phyloP scores from a whole-genome alignment of 2,329 filamentous ascomycete genomes.

The Stemphylium lycopersici region DNA sequence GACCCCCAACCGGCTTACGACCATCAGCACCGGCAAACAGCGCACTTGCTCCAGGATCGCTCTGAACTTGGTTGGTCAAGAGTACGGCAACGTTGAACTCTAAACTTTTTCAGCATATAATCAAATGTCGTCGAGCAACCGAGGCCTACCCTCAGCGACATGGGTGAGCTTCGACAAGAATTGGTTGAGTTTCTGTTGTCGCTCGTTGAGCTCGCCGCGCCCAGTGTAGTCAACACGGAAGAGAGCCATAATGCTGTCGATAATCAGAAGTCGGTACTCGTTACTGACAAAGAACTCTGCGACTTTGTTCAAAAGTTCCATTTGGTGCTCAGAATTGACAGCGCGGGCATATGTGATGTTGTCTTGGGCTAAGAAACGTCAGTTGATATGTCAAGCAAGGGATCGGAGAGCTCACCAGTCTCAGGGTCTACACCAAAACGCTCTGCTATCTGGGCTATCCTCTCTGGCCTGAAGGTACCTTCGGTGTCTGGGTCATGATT shows the following conservation, averaged over 20 bases:
- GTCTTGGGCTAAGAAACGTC: conserved; percentile 63
- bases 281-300: conserved; percentile 66
- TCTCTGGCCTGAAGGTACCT: conserved; percentile 67
- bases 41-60: conserved; percentile 70
- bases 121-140: too few species aligned
- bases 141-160: conserved; percentile 63
- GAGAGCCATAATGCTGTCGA: conserved; percentile 73
- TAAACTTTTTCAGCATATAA: conserved; percentile 22
- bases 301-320: conserved; percentile 67
- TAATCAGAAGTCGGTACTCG: conserved; percentile 69
- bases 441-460: conserved; percentile 70
- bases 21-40: conserved; percentile 72
- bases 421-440: conserved; percentile 61
- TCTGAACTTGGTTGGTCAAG: conserved; percentile 73
- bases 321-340: conserved; percentile 69
- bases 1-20: conserved; percentile 69
- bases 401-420: conserved; percentile 24
- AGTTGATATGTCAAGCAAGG: conserved; percentile 53
- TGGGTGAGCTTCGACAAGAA: conserved; percentile 68
- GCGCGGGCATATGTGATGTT: conserved; percentile 71
- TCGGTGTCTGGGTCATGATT: conserved; percentile 39
- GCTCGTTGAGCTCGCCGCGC: conserved; percentile 70
- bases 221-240: conserved; percentile 72
- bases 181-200: conserved; percentile 71
- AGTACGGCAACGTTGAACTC: conserved; percentile 69